Evolutionary conservation across 129 eudicot species (phyloP), one percentile per base, ranked within the genome.

Genomic region (Ambrosia artemisiifolia): DNA sequence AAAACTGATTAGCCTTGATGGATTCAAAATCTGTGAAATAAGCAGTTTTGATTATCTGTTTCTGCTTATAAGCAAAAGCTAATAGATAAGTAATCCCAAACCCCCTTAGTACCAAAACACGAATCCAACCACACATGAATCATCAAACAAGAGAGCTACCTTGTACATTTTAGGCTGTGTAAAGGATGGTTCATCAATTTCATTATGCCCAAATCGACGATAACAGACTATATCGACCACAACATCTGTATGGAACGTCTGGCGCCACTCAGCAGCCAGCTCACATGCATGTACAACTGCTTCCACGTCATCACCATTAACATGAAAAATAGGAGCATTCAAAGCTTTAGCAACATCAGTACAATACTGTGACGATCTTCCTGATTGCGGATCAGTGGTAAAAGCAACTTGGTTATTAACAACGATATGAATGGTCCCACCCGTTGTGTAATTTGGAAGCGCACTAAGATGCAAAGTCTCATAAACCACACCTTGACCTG

Each of bases 191-290:
- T 92, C 98, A 40, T 92, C 98, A 56, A 92, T 92, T 80, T 92
- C 98, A 78, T 92, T 92, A 88, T 92, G 98, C 68, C 98, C 98
- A 82, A 92, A 92, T 44, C 98, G 82, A 60, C 98, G 95, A 63
- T 92, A 92, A 77, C 98, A 92, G 42, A 92, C 85, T 17, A 92
- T 85, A 70, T 92, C 98, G 61, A 89, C 91, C 75, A 92, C 98
- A 62, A 89, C 96, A 78, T 92, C 98, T 5, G 96, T 66, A 73
- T 92, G 98, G 75, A 92, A 92, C 20, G 82, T 92, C 82, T 92
- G 98, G 54, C 98, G 89, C 98, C 98, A 92, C 79, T 92, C 96
- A 32, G 98, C 98, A 5, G 98, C 98, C 61, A 92, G 90, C 87
- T 91, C 97, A 79, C 96, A 91, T 2, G 73, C 95, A 70, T 91